Conservation (phyloP, 2,329 filamentous ascomycete species). For the Lachnellula suecica region DNA sequence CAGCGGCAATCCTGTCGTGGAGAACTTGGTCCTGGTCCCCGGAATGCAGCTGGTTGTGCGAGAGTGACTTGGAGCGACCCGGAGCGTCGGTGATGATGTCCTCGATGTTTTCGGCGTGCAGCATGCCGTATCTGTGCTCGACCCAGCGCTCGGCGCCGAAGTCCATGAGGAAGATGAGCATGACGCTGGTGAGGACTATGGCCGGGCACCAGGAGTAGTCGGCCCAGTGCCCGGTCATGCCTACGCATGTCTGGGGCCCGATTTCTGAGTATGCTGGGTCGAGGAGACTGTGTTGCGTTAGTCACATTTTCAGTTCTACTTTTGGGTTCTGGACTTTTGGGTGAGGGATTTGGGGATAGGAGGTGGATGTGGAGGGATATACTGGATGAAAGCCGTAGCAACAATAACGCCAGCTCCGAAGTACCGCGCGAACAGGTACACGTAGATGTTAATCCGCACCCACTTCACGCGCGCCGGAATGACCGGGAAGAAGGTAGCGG, state of each 20-base stretch:
- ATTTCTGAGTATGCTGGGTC: constrained; percentile 44
- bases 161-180: constrained; percentile 55
- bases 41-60: constrained; percentile 41
- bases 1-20: constrained; percentile 19
- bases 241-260: constrained; percentile 48
- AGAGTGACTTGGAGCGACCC: constrained; percentile 12
- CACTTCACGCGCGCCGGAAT: constrained; percentile 58
- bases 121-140: constrained; percentile 29
- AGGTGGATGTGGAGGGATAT: constrained; percentile 42
- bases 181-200: constrained; percentile 56
- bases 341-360: constrained; percentile 35
- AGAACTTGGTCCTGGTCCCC: constrained; percentile 37
- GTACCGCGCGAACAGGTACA: constrained; percentile 65
- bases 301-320: not conserved
- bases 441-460: constrained; percentile 59
- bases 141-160: constrained; percentile 56
- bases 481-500: constrained; percentile 67
- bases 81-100: constrained; percentile 24
- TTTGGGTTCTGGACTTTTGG: not conserved
- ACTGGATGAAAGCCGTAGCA: constrained; percentile 74
- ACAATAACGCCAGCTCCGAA: constrained; percentile 78
- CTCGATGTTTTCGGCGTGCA: constrained; percentile 22
- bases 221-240: constrained; percentile 48
- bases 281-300: constrained; percentile 39
- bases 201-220: constrained; percentile 30